Evolutionary conservation across 176 grass and related monocot species (phyloP).

Genomic region (Thalia dealbata): DNA sequence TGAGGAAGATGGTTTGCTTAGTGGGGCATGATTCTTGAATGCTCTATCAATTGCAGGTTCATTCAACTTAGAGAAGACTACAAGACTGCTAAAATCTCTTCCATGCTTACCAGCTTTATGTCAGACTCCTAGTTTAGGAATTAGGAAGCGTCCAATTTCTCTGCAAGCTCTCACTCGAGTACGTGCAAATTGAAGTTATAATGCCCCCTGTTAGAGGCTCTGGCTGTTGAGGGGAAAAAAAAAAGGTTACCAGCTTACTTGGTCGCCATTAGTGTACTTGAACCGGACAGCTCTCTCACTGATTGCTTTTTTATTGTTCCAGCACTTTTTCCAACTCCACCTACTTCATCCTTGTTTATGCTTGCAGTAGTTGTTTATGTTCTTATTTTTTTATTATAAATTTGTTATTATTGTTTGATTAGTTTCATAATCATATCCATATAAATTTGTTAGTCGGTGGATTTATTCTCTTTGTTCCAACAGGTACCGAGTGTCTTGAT

Average conservation of each 20-base stretch:
- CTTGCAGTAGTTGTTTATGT: too few relatives aligned
- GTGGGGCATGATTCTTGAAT: neutral
- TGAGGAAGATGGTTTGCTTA: neutral
- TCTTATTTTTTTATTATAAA: too few relatives aligned
- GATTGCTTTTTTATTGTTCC: neutral
- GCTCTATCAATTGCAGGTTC: slow-evolving; percentile 48
- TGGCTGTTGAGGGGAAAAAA: neutral
- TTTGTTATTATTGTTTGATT: too few relatives aligned
- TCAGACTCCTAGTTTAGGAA: slow-evolving; percentile 38
- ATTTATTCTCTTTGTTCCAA: too few relatives aligned
- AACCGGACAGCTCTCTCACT: neutral
- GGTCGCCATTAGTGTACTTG: too few relatives aligned
- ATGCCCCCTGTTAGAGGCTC: too few relatives aligned
- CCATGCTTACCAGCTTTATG: slow-evolving; percentile 72
- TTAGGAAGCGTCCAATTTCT: neutral
- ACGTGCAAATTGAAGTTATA: neutral
- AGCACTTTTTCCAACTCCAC: too few relatives aligned
- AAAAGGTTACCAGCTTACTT: neutral
- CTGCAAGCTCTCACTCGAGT: neutral
- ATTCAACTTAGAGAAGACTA: slow-evolving; percentile 97
- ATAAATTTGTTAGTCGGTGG: too few relatives aligned
- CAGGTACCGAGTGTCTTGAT: too few relatives aligned
- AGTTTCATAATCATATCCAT: too few relatives aligned
- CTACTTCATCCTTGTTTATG: too few relatives aligned
- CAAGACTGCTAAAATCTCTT: slow-evolving; percentile 83